Base-by-base conservation (phyloP, 2,329 filamentous ascomycete species). In the Ambrosiella xylebori region DNA sequence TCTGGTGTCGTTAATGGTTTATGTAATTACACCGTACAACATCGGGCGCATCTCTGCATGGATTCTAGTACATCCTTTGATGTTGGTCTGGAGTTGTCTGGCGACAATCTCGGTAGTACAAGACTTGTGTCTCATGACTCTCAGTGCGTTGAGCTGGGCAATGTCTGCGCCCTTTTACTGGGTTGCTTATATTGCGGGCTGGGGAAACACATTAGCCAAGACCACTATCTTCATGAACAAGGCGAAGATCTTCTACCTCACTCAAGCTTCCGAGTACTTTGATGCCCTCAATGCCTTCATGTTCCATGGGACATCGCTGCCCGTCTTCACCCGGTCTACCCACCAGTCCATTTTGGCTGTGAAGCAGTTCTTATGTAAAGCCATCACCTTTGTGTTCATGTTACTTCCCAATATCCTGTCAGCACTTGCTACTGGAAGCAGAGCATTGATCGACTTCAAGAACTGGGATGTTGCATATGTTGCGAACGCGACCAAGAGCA, bases 21-120 rank as follows among this genome's bases (percentile, higher is more conserved):
- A 89, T 56, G 81, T 97, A 50, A 95, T 93, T 72, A 72, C 95
- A 56, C 93, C 93, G 0, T 98, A 97, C 70, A 85, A 96, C 58
- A 83, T 89, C 66, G 93, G 93, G 12, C 90, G 95, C 63, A 74
- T 95, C 35, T 82, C 87, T 3, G 76, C 97, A 49, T 83, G 91
- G 67, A 74, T 90, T 54, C 68, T 91, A 27, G 88, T 86, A 11
- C 88, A 89, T 63, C 91, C 91, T 1, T 72, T 88, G 67, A 78
- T 88, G 12, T 82, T 91, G 3, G 72, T 95, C 19, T 81, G 81
- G 53, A 75, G 89, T 45, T 67, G 89, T 8, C 86, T 90, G 49
- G 79, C 81, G 57, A 68, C 83, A 45, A 85, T 86, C n/a, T 89
- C 89, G 65, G 75, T 95, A 50, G 69, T 89, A 37, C 85, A 95